Evolutionary conservation across 1,284 basidiomycete genomes (phyloP).

Genomic region (Butyriboletus appendiculatus): DNA sequence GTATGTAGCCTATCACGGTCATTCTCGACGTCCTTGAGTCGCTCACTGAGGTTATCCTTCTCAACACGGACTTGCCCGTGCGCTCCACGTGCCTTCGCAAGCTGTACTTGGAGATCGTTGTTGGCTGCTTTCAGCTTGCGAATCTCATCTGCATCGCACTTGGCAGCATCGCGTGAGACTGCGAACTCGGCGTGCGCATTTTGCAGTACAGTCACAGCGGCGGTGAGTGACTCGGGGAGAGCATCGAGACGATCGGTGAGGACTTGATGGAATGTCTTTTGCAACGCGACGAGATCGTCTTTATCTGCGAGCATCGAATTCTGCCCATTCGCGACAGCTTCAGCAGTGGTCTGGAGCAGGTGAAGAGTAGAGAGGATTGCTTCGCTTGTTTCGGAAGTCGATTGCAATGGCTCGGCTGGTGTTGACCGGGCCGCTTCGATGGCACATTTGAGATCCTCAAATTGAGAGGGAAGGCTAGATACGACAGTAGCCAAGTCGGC

Average conservation of each 20-base stretch:
- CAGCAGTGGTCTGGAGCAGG: constrained; percentile 48
- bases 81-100: constrained; percentile 71
- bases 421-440: constrained; percentile 28
- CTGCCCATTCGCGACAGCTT: constrained; percentile 45
- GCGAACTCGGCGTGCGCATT: constrained; percentile 62
- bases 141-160: constrained; percentile 68
- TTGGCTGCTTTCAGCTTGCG: constrained; percentile 53
- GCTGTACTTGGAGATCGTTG: constrained; percentile 65
- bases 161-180: constrained; percentile 52
- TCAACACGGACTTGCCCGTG: constrained; percentile 80
- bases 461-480: constrained; percentile 43
- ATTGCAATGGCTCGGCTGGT: constrained; percentile 2
- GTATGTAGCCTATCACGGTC: constrained; percentile 61
- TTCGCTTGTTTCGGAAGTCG: constrained; percentile 34
- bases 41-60: constrained; percentile 69
- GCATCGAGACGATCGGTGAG: constrained; percentile 53
- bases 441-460: constrained; percentile 43
- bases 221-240: constrained; percentile 59
- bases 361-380: constrained; percentile 30
- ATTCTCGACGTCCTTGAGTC: constrained; percentile 55
- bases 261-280: constrained; percentile 46
- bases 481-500: constrained; percentile 39
- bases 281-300: constrained; percentile 43
- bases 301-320: constrained; percentile 46
- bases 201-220: constrained; percentile 57